These are phyloP conservation scores for Ophiostoma triangulosporum DNA, from an alignment of 2,329 filamentous ascomycete genomes.

Conservation along the genomic window DNA sequence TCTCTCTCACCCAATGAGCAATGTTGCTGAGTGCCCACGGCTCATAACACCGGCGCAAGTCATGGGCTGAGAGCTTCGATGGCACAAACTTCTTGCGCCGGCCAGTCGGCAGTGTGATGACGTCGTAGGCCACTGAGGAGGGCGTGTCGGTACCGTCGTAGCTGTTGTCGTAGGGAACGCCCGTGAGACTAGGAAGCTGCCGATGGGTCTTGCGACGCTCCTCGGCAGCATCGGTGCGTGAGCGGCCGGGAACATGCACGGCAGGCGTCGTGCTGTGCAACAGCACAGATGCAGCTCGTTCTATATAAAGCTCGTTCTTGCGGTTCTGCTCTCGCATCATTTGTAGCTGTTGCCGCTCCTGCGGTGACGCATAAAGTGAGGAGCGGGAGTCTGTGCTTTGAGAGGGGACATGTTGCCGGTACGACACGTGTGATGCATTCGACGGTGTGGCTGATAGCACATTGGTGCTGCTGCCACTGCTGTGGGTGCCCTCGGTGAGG, in stretches of 20 bases:
- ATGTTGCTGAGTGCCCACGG: slow-evolving; percentile 92
- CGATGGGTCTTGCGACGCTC: slow-evolving; percentile 43
- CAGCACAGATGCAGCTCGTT: slow-evolving; percentile 69
- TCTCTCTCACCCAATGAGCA: slow-evolving; percentile 69
- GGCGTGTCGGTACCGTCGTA: slow-evolving; percentile 42
- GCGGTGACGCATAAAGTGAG: slow-evolving; percentile 30
- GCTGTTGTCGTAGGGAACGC: slow-evolving; percentile 33
- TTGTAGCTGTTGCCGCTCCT: slow-evolving; percentile 29
- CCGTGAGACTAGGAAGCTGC: slow-evolving; percentile 37
- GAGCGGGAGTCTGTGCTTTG: slow-evolving; percentile 33
- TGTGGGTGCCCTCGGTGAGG: slow-evolving; percentile 37
- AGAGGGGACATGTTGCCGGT: slow-evolving; percentile 38
- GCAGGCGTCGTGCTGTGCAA: slow-evolving; percentile 70
- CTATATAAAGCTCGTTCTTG: slow-evolving; percentile 35
- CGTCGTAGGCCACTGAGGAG: slow-evolving; percentile 53
- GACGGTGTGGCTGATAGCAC: slow-evolving; percentile 32
- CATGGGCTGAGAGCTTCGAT: slow-evolving; percentile 63
- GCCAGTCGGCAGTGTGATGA: slow-evolving; percentile 69
- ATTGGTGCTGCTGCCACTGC: slow-evolving; percentile 27
- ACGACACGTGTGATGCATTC: slow-evolving; percentile 28
- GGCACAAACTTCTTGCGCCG: slow-evolving; percentile 68
- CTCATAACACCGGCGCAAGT: slow-evolving; percentile 74
- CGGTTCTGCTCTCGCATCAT: slow-evolving; percentile 32
- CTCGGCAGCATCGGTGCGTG: slow-evolving; percentile 84
- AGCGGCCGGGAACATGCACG: slow-evolving; percentile 70